Evolutionary conservation across 2,329 filamentous ascomycete genomes (phyloP).

Genomic region (Ophiocordyceps unilateralis): DNA sequence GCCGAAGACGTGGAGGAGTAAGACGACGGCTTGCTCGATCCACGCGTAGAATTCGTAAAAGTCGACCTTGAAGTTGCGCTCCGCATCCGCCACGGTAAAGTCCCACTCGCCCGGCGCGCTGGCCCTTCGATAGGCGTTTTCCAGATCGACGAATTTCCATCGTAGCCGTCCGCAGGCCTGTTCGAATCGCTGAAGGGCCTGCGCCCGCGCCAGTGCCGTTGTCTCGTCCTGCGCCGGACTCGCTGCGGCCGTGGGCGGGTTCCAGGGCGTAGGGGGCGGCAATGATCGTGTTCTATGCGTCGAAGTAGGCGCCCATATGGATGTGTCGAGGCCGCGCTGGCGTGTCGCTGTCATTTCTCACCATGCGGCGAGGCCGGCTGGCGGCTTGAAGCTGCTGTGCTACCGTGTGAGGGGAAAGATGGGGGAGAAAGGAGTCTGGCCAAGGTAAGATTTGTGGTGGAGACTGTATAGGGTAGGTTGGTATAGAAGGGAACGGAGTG

Average conservation of each 20-base stretch:
- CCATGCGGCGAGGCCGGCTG: too few species aligned
- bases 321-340: slow-evolving; percentile 3
- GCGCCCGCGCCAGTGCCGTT: slow-evolving; percentile 4
- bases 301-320: slow-evolving; percentile 2
- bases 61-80: slow-evolving; percentile 61
- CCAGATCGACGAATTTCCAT: slow-evolving; percentile 46
- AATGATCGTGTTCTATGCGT: slow-evolving; percentile 1
- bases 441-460: too few species aligned
- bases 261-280: neutral
- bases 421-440: too few species aligned
- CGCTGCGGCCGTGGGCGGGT: neutral
- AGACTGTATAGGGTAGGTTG: too few species aligned
- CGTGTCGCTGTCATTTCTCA: slow-evolving; percentile 1
- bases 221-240: neutral
- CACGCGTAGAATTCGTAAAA: slow-evolving; percentile 64
- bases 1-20: slow-evolving; percentile 46
- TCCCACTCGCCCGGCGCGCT: slow-evolving; percentile 17
- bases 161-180: slow-evolving; percentile 42
- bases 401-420: too few species aligned
- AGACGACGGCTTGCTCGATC: slow-evolving; percentile 52
- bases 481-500: too few species aligned
- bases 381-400: too few species aligned
- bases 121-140: slow-evolving; percentile 36
- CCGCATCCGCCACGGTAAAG: slow-evolving; percentile 26
- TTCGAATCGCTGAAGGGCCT: slow-evolving; percentile 38